A percentile compares a stretch with the other conserved stretches of the same genome.
phyloP scores from a whole-genome alignment of 768 basidiomycete genomes.

The Lyophyllum atratum region DNA sequence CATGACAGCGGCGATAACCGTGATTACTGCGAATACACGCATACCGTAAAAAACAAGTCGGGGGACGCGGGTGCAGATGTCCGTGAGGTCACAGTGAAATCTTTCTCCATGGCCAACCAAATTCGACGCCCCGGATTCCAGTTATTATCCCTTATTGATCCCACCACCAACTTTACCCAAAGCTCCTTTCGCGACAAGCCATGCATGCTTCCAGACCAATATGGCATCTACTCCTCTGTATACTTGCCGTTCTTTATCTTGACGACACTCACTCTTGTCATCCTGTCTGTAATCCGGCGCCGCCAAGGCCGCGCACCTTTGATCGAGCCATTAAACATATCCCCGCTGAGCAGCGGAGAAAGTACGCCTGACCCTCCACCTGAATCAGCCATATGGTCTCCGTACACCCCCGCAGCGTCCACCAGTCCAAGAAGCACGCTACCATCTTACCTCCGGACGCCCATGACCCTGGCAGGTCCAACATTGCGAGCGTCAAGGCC shows the following conservation, averaged over 20 bases:
- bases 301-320: slow-evolving; percentile 24
- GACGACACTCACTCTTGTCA: slow-evolving; percentile 44
- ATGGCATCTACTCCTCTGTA: slow-evolving; percentile 54
- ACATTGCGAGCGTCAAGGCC: slow-evolving; percentile 45
- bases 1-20: slow-evolving; percentile 79
- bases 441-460: slow-evolving; percentile 42
- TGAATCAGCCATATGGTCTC: slow-evolving; percentile 46
- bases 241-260: slow-evolving; percentile 64
- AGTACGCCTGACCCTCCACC: slow-evolving; percentile 26
- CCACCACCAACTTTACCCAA: slow-evolving; percentile 30
- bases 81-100: slow-evolving; percentile 86
- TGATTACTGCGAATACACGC: slow-evolving; percentile 83
- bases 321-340: slow-evolving; percentile 30
- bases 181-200: slow-evolving; percentile 61
- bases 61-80: slow-evolving; percentile 29
- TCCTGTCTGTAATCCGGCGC: slow-evolving; percentile 48
- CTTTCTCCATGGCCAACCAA: slow-evolving; percentile 76
- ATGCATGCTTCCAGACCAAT: slow-evolving; percentile 80
- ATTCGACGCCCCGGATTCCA: slow-evolving; percentile 84
- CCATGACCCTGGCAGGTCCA: slow-evolving; percentile 32
- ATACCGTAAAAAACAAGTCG: slow-evolving; percentile 34
- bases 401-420: slow-evolving; percentile 34
- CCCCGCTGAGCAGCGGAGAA: slow-evolving; percentile 29
- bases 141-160: slow-evolving; percentile 63
- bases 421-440: slow-evolving; percentile 41